Conservation (phyloP, 257 asterid genomes). For the Fraxinus cuspidata region DNA sequence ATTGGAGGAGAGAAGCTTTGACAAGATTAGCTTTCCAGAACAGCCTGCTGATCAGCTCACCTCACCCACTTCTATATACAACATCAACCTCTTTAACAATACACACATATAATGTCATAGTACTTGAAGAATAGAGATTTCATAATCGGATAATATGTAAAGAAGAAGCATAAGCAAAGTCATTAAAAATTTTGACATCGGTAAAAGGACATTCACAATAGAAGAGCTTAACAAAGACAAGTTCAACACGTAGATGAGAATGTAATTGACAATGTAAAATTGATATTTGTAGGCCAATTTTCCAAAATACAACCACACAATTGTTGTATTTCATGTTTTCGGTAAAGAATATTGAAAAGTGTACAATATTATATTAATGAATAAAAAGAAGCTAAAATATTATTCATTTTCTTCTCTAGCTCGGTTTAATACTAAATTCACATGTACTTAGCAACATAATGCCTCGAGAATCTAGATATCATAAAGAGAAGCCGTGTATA, state of each 20-base stretch:
- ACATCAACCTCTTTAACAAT: constrained; percentile 3
- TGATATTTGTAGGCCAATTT: background rate
- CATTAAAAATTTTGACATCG: background rate
- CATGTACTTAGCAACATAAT: background rate
- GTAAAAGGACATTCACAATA: background rate
- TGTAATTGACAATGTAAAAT: background rate
- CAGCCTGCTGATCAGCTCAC: background rate
- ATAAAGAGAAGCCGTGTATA: background rate
- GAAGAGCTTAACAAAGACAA: background rate
- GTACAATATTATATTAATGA: no score
- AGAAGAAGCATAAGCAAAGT: background rate
- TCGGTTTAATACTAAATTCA: no score
- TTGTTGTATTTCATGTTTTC: background rate
- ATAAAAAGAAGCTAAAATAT: no score
- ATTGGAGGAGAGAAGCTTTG: background rate
- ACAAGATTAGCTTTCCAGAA: background rate
- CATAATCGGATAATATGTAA: background rate
- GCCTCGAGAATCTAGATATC: constrained; percentile 1
- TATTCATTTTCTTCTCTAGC: no score
- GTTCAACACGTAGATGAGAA: background rate
- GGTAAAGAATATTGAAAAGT: no score
- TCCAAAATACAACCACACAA: background rate
- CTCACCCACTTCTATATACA: background rate
- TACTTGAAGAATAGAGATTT: background rate
- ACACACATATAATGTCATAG: background rate